These are phyloP conservation scores for Cordia subcordata DNA, from an alignment of 257 asterid species.

Conservation along the genomic window DNA sequence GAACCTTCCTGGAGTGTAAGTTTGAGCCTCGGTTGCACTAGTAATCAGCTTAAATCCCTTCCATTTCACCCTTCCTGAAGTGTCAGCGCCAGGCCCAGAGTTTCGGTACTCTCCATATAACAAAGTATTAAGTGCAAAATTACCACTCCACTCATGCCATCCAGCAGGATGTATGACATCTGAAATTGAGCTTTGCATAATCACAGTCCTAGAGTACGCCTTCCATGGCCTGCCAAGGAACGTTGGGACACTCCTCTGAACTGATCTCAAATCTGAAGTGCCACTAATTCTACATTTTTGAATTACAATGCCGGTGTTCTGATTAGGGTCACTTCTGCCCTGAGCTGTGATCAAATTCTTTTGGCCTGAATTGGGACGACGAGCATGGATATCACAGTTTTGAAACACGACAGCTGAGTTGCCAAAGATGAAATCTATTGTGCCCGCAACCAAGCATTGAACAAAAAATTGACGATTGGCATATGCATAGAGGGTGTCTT, in stretches of 20 bases:
- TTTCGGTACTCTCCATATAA: constrained; percentile 30
- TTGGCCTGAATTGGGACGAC: constrained; percentile 25
- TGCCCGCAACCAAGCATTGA: constrained; percentile 26
- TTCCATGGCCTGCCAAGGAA: constrained; percentile 37
- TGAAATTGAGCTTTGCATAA: constrained; percentile 23
- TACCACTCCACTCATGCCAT: constrained; percentile 32
- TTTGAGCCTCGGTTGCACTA: constrained; percentile 23
- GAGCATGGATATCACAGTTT: constrained; percentile 28
- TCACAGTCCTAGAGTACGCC: constrained; percentile 23
- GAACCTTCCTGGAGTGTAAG: constrained; percentile 19
- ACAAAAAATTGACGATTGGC: constrained; percentile 29
- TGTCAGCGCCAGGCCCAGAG: constrained; percentile 28
- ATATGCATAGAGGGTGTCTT: constrained; percentile 34
- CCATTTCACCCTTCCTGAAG: constrained; percentile 28
- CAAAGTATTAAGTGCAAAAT: constrained; percentile 25
- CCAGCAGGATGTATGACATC: constrained; percentile 27
- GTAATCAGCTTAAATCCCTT: constrained; percentile 25
- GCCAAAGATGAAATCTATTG: constrained; percentile 36
- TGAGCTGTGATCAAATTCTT: constrained; percentile 36
- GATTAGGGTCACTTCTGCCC: constrained; percentile 27
- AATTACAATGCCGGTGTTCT: constrained; percentile 30
- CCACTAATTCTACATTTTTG: constrained; percentile 29
- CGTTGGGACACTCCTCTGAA: constrained; percentile 19
- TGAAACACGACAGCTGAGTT: constrained; percentile 30
- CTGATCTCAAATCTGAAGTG: constrained; percentile 20